Percentiles rank a stretch among this genome's conserved stretches.
These are phyloP conservation scores for Nemania bipapillata DNA, from an alignment of 2,329 filamentous ascomycete species.

Conservation along the genomic window DNA sequence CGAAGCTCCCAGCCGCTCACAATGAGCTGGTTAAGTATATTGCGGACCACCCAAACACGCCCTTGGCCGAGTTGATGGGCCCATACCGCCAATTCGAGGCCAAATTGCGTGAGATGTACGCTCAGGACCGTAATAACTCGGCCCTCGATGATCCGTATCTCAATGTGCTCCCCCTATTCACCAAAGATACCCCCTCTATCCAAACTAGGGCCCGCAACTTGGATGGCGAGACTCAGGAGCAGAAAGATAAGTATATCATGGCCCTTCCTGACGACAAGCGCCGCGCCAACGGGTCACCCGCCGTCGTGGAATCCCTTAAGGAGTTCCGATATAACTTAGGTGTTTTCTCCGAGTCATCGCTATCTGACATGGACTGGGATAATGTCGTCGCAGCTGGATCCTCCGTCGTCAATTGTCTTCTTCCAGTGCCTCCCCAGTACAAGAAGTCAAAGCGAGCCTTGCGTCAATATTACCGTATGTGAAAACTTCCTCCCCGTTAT, in stretches of 20 bases:
- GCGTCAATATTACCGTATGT: slow-evolving; percentile 82
- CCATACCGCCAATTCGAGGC: slow-evolving; percentile 76
- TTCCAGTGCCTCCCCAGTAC: slow-evolving; percentile 74
- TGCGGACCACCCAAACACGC: slow-evolving; percentile 61
- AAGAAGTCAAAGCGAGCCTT: slow-evolving; percentile 70
- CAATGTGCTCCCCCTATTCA: slow-evolving; percentile 75
- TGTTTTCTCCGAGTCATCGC: slow-evolving; percentile 81
- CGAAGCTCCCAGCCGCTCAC: slow-evolving; percentile 60
- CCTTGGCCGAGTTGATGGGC: slow-evolving; percentile 68
- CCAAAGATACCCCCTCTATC: slow-evolving; percentile 64
- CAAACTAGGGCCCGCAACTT: slow-evolving; percentile 71
- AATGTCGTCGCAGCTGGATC: slow-evolving; percentile 86
- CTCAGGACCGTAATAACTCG: slow-evolving; percentile 72
- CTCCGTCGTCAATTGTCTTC: slow-evolving; percentile 79
- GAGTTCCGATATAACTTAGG: slow-evolving; percentile 84
- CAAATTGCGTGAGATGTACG: slow-evolving; percentile 73
- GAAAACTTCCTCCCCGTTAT: slow-evolving; percentile 44
- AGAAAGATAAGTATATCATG: slow-evolving; percentile 77
- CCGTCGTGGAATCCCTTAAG: slow-evolving; percentile 72
- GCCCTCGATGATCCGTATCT: slow-evolving; percentile 66
- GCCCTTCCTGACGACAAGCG: slow-evolving; percentile 70
- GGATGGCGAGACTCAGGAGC: slow-evolving; percentile 65
- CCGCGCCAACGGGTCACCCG: slow-evolving; percentile 70
- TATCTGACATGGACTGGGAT: slow-evolving; percentile 80
- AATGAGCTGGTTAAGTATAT: slow-evolving; percentile 64